Conservation (phyloP, 495 filamentous ascomycete species). For the Lophium mytilinum region DNA sequence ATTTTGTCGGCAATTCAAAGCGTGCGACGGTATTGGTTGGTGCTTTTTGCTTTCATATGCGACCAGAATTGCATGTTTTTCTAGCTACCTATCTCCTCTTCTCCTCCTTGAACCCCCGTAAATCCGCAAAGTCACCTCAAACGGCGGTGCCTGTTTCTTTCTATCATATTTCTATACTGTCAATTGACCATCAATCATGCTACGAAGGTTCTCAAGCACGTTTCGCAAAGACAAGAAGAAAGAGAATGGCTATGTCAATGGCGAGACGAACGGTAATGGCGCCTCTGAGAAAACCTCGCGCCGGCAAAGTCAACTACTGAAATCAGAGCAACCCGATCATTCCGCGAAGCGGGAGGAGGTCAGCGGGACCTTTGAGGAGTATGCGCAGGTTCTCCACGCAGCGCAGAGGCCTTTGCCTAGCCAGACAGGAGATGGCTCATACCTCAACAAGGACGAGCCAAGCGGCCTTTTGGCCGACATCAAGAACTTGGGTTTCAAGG, state of each 20-base stretch:
- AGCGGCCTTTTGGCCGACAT: slow-evolving; percentile 57
- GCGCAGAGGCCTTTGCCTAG: slow-evolving; percentile 57
- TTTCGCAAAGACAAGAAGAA: slow-evolving; percentile 44
- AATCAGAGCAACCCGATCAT: slow-evolving; percentile 21
- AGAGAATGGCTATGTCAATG: slow-evolving; percentile 32
- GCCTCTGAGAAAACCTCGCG: background rate
- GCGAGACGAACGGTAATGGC: slow-evolving; percentile 10
- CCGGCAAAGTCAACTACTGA: slow-evolving; percentile 6
- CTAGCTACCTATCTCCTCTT: background rate
- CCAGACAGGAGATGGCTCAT: slow-evolving; percentile 43
- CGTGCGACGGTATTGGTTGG: background rate
- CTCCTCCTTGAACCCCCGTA: background rate
- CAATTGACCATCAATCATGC: slow-evolving; percentile 1
- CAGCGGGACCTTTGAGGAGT: slow-evolving; percentile 48
- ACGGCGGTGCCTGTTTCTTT: background rate
- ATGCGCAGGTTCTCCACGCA: slow-evolving; percentile 57
- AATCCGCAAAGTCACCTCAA: too few species aligned
- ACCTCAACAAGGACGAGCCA: slow-evolving; percentile 42
- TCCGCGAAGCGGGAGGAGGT: slow-evolving; percentile 35
- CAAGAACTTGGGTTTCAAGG: slow-evolving; percentile 51
- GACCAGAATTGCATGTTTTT: background rate
- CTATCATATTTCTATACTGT: background rate
- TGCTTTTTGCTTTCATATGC: background rate
- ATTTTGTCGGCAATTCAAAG: too few species aligned
- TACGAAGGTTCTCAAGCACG: slow-evolving; percentile 44